Conservation (phyloP, 257 asterid species). For the Nicotiana paniculata region DNA sequence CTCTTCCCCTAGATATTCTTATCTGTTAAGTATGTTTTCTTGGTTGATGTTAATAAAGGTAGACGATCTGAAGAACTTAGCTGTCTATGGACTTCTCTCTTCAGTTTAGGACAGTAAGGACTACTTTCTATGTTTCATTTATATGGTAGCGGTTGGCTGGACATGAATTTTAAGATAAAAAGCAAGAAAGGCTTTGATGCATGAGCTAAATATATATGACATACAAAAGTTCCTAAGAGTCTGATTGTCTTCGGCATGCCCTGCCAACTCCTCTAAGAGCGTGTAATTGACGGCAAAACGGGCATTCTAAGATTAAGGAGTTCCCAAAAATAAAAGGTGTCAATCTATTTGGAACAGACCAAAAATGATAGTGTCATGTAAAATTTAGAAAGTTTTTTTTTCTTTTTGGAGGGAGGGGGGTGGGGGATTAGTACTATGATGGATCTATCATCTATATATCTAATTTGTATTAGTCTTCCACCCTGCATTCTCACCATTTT, state of each 20-base stretch:
- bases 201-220: neutral
- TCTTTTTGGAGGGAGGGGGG: neutral
- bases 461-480: neutral
- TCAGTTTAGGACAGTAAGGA: neutral
- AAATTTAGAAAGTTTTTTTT: neutral
- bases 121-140: neutral
- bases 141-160: neutral
- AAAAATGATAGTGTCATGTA: neutral
- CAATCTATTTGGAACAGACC: neutral
- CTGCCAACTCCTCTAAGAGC: neutral
- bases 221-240: neutral
- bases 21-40: neutral
- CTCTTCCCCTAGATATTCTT: neutral
- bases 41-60: neutral
- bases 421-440: neutral
- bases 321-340: neutral
- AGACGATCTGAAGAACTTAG: neutral
- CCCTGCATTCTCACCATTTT: neutral
- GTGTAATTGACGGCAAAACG: neutral
- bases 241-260: neutral
- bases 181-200: neutral
- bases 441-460: neutral
- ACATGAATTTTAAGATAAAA: neutral
- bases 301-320: neutral
- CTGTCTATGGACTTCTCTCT: neutral